A percentile compares a stretch with the other conserved stretches of the same genome.
These are phyloP conservation scores for Kingdonia uniflora DNA, from an alignment of 164 flowering plant species.

Conservation along the genomic window DNA sequence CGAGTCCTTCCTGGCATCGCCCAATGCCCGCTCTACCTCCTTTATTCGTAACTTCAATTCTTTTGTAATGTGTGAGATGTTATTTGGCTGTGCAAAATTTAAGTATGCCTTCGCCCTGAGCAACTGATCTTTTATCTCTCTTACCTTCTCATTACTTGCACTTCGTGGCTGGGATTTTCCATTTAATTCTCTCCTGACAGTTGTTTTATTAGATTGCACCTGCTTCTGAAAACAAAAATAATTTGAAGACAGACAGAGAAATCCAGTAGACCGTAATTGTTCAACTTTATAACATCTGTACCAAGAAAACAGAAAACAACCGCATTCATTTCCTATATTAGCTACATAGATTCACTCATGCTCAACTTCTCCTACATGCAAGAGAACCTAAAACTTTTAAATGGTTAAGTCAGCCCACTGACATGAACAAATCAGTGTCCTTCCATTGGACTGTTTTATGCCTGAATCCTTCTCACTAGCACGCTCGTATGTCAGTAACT, in stretches of 20 bases:
- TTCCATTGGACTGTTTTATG: too few species aligned
- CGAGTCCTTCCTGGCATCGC: slow-evolving; percentile 59
- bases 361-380: too few species aligned
- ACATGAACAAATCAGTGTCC: too few species aligned
- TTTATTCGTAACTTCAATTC: slow-evolving; percentile 65
- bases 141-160: slow-evolving; percentile 51
- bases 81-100: slow-evolving; percentile 48
- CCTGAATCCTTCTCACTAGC: too few species aligned
- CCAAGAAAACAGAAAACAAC: slow-evolving; percentile 15
- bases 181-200: slow-evolving; percentile 10
- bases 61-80: slow-evolving; percentile 61
- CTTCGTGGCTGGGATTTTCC: slow-evolving; percentile 16
- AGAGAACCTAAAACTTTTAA: too few species aligned
- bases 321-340: too few species aligned
- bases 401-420: too few species aligned
- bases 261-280: slow-evolving; percentile 33
- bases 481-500: too few species aligned
- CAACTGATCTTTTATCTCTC: slow-evolving; percentile 73
- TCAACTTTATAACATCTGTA: slow-evolving; percentile 60
- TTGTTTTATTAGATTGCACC: slow-evolving; percentile 22
- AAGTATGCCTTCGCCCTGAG: slow-evolving; percentile 75
- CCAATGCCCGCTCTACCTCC: slow-evolving; percentile 61
- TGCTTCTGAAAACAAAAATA: slow-evolving; percentile 12
- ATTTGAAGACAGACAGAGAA: too few species aligned
- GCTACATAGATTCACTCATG: too few species aligned